Base-by-base conservation (phyloP, 257 asterid genomes). In the Fraxinus anomala region DNA sequence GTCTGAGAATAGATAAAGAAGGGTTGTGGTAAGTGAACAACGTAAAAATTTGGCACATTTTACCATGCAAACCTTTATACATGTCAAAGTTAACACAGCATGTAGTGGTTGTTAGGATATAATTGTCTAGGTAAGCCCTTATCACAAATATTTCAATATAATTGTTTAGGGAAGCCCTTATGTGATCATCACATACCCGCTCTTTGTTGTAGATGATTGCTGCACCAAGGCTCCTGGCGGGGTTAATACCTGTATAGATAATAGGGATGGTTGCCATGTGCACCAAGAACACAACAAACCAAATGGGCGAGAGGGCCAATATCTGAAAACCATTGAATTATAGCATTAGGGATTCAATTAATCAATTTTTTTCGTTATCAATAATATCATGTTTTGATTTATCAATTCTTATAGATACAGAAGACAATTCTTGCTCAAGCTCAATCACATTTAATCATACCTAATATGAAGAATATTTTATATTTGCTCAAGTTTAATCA, bases 281-380 rank as follows among this genome's bases (percentile, higher is more conserved):
- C 44, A 87, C 89, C 87, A 87, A 83, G 83, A 88, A 88, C 70
- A 88, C 90, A 1, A 89, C 92, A 63, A 87, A 87, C 13, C 92
- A 91, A 70, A 89, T 89, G 0, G 92, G 92, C 80, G 87, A 71
- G 2, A 91, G 92, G 39, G 92, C 92, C 87, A 89, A 82, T 6
- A 89, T 76, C 92, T 89, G 79, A 67, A 77, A 70, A 84, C 12
- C 44, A 74, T 26, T 44, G 56, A 67, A 40, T 70, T 24, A 40
- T 72, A 3, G 42, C 56, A 21, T 34, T 33, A 12, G 31, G 31
- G 3, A 6, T 10, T 51, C 21, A 73, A 34, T 40, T 17, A 54
- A 56, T n/a, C 33, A 66, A 77, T 10, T 0, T 63, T 14, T 39
- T 67, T 40, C 3, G 1, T 24, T 3, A 44, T 10, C 6, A 49